phyloP scores from a whole-genome alignment of 2,329 filamentous ascomycete genomes.

The Calonectria multiphialidica region DNA sequence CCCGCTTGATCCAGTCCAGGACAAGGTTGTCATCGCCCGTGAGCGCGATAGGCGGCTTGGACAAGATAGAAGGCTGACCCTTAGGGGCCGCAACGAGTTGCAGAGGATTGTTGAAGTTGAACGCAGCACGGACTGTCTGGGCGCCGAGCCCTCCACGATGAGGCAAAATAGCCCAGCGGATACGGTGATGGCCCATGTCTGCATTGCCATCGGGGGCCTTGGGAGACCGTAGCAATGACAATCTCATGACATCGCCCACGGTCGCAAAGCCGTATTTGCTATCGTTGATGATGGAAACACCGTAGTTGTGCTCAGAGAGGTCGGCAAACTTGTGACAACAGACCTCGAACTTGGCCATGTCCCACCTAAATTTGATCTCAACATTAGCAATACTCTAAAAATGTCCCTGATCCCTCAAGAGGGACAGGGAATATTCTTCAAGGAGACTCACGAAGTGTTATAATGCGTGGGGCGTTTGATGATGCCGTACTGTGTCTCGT shows the following conservation, averaged over 20 bases:
- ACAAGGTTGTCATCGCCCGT: conserved; percentile 73
- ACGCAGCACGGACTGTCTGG: conserved; percentile 83
- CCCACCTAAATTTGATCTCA: conserved; percentile 70
- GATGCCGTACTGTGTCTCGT: conserved; percentile 95
- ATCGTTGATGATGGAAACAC: conserved; percentile 93
- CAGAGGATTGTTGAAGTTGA: conserved; percentile 90
- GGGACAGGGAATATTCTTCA: neutral
- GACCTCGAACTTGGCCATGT: conserved; percentile 98
- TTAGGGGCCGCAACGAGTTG: conserved; percentile 47
- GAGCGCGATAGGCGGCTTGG: conserved; percentile 70
- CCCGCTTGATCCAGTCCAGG: conserved; percentile 91
- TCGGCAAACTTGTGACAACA: conserved; percentile 97
- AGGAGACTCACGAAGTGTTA: conserved; percentile 72
- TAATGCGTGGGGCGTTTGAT: conserved; percentile 94
- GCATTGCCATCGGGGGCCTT: conserved; percentile 95
- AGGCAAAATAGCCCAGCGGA: conserved; percentile 91
- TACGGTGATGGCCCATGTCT: conserved; percentile 90
- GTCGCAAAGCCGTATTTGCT: conserved; percentile 98
- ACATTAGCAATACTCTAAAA: too few species aligned
- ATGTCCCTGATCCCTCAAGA: neutral
- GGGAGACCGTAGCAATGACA: conserved; percentile 88
- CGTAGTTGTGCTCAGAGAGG: conserved; percentile 87
- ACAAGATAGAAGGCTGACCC: conserved; percentile 39
- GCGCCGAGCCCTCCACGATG: conserved; percentile 80
- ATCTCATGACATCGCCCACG: conserved; percentile 87